Base-by-base conservation (phyloP, 176 grass and related monocot species). In the Aegilops longissima region DNA sequence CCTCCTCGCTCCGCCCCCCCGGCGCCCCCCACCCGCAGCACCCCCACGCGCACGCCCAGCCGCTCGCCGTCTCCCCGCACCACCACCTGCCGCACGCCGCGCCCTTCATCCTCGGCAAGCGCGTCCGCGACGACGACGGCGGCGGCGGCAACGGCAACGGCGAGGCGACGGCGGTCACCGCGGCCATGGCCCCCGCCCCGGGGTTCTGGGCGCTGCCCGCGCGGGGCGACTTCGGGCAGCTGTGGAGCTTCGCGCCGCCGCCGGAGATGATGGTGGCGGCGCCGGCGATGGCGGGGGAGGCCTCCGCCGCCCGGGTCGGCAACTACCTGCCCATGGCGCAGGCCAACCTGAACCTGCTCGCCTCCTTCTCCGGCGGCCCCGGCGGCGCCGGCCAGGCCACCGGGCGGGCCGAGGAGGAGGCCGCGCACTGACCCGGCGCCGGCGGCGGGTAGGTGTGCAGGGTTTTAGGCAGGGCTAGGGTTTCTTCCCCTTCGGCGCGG, bases 311-410 rank as follows among this genome's bases (percentile, higher is more conserved):
- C 44, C 86, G 96, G 66, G 96, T 96, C 39, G 96, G 93, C 36
- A 98, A 96, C 86, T 96, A 98, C 87, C 92, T 98, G 25, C 94
- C 97, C 47, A 86, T 96, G 23, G 90, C 88, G 38, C 94, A 94
- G 84, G 93, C 92, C 7, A 95, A 98, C 87, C 92, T 98, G 76
- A 98, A 98, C 86, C 90, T 94, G 25, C 96, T 98, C 34, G 93
- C 93, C 1, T 88, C 96, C 75, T 92, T 96, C 74, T 98, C 96
- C 14, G 83, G 84, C 1, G 88, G 89, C 18, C 92, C 93, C 0
- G 73, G 82, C 12, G 84, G 66, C 9, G 47, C 85, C 8, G 83
- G 79, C 2, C 52, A 77, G 1, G 61, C 84, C 6, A 27, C 82
- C 3, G 84, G 73, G 2, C 65, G 92, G 61, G 77, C 36, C 13